Evolutionary conservation across 176 grass and related monocot genomes (phyloP).

Genomic region (Eragrostis curvula): DNA sequence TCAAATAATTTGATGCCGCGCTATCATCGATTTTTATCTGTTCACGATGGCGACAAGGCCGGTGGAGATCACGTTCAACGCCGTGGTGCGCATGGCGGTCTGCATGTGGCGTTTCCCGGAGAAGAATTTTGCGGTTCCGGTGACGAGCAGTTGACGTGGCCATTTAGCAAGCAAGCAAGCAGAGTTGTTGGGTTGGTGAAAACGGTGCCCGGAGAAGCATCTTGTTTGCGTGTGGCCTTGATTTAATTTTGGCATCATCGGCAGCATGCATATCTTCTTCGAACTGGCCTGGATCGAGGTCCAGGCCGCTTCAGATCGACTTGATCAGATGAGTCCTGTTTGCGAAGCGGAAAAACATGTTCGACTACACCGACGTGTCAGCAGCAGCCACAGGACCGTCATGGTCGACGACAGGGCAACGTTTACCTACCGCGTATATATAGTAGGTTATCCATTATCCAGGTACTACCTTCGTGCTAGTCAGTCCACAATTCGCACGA

Average conservation of each 20-base stretch:
- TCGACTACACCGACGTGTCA: neutral
- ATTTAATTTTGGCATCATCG: neutral
- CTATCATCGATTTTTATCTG: too few relatives aligned
- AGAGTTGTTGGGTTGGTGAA: neutral
- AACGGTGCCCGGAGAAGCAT: neutral
- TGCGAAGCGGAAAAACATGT: neutral
- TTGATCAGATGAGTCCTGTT: too few relatives aligned
- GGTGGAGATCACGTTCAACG: neutral
- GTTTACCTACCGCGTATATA: neutral
- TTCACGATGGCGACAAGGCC: neutral
- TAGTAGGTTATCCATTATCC: neutral
- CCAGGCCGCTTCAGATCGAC: neutral
- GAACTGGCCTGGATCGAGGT: neutral
- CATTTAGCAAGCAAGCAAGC: neutral
- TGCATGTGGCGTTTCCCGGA: neutral
- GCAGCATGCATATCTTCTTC: too few relatives aligned
- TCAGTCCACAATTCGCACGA: neutral
- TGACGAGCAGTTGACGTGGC: neutral
- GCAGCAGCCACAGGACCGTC: too few relatives aligned
- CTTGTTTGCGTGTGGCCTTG: neutral
- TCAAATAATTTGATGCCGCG: too few relatives aligned
- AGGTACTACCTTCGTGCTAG: neutral
- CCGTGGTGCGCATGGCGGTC: neutral
- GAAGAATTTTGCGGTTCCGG: neutral
- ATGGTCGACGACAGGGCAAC: neutral